A percentile compares a stretch with the other conserved stretches of the same genome.
These are phyloP conservation scores for Clohesyomyces aquaticus DNA, from an alignment of 495 filamentous ascomycete genomes.

Conservation along the genomic window DNA sequence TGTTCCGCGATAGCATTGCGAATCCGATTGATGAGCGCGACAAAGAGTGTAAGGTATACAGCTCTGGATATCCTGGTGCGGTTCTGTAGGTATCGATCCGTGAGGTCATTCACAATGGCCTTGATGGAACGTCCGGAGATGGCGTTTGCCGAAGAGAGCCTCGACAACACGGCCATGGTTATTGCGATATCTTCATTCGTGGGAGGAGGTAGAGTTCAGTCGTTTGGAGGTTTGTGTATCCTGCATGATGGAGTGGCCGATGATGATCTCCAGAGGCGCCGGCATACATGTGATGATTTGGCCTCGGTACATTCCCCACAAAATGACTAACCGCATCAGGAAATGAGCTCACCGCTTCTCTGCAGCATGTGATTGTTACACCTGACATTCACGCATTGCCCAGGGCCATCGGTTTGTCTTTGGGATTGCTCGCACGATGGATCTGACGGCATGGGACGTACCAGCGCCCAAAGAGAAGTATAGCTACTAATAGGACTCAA, in stretches of 20 bases:
- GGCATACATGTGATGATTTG: not conserved
- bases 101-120: conserved; percentile 71
- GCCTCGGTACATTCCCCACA: not conserved
- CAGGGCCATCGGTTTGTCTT: no score
- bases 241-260: not conserved
- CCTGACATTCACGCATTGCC: not conserved
- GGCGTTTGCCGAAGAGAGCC: conserved; percentile 59
- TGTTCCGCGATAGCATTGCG: conserved; percentile 91
- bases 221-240: not conserved
- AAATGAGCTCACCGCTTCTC: not conserved
- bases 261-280: not conserved
- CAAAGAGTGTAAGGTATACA: conserved; percentile 88
- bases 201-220: not conserved
- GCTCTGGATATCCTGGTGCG: conserved; percentile 88
- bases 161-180: conserved; percentile 80
- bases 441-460: no score
- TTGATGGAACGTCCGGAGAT: conserved; percentile 73
- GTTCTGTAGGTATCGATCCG: conserved; percentile 76
- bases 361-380: not conserved
- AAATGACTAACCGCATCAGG: not conserved
- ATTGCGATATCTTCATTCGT: conserved; percentile 13
- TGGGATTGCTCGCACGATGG: no score
- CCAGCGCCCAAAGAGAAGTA: no score
- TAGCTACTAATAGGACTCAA: no score
- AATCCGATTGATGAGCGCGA: conserved; percentile 85